These are phyloP conservation scores for Vigna trinervia DNA, from an alignment of 306 rosid genomes.

Conservation along the genomic window DNA sequence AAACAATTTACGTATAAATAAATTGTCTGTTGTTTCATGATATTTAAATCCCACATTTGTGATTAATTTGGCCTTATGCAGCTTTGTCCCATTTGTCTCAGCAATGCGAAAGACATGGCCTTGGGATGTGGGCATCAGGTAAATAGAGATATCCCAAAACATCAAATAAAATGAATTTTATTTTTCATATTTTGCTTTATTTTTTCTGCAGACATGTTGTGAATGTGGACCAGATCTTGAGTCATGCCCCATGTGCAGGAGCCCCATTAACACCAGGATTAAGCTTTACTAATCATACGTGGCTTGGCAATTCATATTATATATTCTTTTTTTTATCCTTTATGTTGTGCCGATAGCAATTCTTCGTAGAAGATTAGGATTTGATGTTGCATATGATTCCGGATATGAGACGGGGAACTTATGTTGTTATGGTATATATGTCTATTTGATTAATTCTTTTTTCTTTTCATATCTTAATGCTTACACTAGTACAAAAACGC, in stretches of 20 bases:
- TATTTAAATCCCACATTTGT: neutral
- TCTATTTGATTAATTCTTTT: too few species aligned
- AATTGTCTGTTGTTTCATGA: neutral
- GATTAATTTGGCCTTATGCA: constrained; percentile 43
- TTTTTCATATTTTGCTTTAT: neutral
- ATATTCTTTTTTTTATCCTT: too few species aligned
- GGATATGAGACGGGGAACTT: too few species aligned
- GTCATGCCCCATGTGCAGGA: constrained; percentile 78
- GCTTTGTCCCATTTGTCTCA: constrained; percentile 83
- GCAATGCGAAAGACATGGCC: constrained; percentile 78
- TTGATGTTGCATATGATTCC: too few species aligned
- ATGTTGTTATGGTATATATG: too few species aligned
- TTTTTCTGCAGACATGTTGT: constrained; percentile 74
- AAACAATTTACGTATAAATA: neutral
- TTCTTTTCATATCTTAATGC: too few species aligned
- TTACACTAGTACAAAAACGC: too few species aligned
- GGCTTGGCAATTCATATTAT: neutral
- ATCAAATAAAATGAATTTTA: constrained; percentile 8
- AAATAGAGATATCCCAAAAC: constrained; percentile 20
- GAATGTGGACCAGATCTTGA: constrained; percentile 74
- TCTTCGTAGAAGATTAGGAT: too few species aligned
- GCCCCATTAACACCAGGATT: constrained; percentile 66
- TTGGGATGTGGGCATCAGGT: constrained; percentile 94
- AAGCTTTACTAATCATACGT: constrained; percentile 58
- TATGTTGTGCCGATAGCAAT: too few species aligned